Evolutionary conservation across 2,329 filamentous ascomycete genomes (phyloP).

Genomic region (Talaromyces amestolkiae): DNA sequence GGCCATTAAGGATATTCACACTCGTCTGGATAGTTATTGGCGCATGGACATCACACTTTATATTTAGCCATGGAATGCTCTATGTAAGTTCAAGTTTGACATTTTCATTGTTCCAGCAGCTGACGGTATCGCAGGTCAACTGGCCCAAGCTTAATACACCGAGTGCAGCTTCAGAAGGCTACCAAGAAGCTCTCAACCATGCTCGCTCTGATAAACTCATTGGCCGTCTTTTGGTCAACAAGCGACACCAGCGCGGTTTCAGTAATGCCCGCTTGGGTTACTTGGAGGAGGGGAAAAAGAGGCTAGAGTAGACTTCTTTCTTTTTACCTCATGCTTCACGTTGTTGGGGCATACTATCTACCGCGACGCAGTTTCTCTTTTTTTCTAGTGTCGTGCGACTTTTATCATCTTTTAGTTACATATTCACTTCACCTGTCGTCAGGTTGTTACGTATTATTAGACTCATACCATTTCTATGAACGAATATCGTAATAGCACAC

Average conservation of each 20-base stretch:
- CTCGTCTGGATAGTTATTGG: conserved; percentile 71
- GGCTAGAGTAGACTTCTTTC: conserved; percentile 63
- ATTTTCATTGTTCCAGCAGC: not conserved
- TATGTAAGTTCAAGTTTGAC: conserved; percentile 65
- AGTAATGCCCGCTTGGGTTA: conserved; percentile 80
- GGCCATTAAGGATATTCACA: conserved; percentile 78
- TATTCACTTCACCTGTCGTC: conserved; percentile 8
- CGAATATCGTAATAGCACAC: not conserved
- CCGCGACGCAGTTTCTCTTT: conserved; percentile 4
- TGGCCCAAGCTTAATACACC: conserved; percentile 96
- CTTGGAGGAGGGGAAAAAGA: conserved; percentile 97
- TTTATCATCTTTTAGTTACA: conserved; percentile 6
- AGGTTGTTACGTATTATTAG: not conserved
- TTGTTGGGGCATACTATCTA: not conserved
- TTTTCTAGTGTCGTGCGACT: not conserved
- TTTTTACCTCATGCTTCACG: not conserved
- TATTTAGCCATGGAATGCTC: conserved; percentile 81
- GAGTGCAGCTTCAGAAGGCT: conserved; percentile 80
- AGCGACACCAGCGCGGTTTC: conserved; percentile 73
- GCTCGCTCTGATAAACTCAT: conserved; percentile 80
- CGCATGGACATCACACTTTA: conserved; percentile 71
- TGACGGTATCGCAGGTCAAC: conserved; percentile 62
- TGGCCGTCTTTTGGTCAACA: conserved; percentile 63
- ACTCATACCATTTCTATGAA: not conserved
- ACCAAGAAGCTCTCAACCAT: conserved; percentile 78